phyloP scores from a whole-genome alignment of 148 eudicot genomes.

The Polygonum maritimum region DNA sequence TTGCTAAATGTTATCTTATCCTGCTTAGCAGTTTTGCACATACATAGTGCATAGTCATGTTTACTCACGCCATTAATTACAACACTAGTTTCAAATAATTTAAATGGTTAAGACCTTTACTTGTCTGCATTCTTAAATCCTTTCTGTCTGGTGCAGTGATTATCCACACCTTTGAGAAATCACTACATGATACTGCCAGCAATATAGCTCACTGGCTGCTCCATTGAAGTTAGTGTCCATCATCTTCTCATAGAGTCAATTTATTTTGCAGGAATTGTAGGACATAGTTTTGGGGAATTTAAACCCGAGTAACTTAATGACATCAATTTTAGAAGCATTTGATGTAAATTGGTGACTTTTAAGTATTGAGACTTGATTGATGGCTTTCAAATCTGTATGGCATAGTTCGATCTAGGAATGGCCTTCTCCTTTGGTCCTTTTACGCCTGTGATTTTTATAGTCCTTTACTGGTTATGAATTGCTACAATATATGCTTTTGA shows the following conservation, averaged over 20 bases:
- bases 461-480: background rate
- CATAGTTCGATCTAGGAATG: background rate
- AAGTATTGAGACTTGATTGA: background rate
- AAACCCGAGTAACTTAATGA: background rate
- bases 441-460: background rate
- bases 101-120: background rate
- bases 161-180: background rate
- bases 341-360: background rate
- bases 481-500: background rate
- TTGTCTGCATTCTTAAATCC: background rate
- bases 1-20: background rate
- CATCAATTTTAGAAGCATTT: background rate
- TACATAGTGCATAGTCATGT: background rate
- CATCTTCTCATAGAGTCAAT: background rate
- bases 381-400: background rate
- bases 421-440: background rate
- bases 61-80: background rate
- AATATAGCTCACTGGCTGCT: background rate
- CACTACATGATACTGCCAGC: background rate
- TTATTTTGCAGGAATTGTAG: background rate
- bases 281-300: background rate
- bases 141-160: background rate
- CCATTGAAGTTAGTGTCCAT: background rate
- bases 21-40: background rate
- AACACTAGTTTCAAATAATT: background rate